A percentile compares a stretch with the other conserved stretches of the same genome.
These are phyloP conservation scores for Cladosporium halotolerans DNA, from an alignment of 2,329 filamentous ascomycete genomes.

Conservation along the genomic window DNA sequence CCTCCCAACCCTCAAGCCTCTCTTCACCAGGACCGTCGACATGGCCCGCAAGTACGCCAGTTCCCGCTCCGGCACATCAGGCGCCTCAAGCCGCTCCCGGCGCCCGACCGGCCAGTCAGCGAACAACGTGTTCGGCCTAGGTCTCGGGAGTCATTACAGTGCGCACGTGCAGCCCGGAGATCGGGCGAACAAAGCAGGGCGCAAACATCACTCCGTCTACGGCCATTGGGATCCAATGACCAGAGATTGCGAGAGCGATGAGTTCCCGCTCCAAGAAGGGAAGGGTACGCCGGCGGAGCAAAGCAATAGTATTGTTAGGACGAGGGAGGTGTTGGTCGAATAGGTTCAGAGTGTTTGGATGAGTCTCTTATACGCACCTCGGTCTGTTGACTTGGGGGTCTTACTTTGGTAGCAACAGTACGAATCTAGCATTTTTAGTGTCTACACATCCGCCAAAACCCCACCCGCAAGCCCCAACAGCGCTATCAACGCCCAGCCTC, in stretches of 20 bases:
- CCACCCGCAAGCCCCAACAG: no score
- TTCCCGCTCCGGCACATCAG: neutral
- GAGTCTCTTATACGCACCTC: no score
- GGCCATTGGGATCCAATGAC: neutral
- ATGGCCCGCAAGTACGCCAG: neutral
- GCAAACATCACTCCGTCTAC: neutral
- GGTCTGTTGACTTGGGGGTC: no score
- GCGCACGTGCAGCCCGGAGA: neutral
- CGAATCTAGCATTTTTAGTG: no score
- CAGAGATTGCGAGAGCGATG: neutral
- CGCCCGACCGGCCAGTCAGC: neutral
- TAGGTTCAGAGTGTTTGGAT: no score
- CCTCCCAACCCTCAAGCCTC: constrained; percentile 13
- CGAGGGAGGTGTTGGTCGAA: neutral
- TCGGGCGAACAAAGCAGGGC: neutral
- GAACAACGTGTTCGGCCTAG: neutral
- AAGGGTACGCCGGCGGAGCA: neutral
- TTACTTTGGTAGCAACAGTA: no score
- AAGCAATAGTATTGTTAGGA: neutral
- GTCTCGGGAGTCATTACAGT: neutral
- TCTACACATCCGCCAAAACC: no score
- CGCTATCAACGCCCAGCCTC: no score
- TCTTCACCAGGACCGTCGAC: constrained; percentile 9
- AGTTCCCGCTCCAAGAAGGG: neutral
- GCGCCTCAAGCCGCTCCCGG: neutral